phyloP scores from a whole-genome alignment of 192 early-diverging fungal genomes.

The Piromyces sp. region DNA sequence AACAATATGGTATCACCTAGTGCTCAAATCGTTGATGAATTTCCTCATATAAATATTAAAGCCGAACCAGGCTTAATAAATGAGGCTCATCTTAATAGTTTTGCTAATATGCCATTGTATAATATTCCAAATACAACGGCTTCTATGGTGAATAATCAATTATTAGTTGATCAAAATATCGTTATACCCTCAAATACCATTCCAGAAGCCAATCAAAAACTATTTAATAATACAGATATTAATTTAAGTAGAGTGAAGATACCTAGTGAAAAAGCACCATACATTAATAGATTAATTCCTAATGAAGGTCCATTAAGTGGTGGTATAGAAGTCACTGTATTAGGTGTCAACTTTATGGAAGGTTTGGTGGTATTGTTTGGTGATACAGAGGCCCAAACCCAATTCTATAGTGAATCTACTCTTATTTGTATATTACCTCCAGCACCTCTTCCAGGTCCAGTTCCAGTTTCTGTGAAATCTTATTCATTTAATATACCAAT shows the following conservation, averaged over 20 bases:
- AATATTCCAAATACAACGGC: neutral
- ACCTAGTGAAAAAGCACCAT: neutral
- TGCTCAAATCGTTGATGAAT: neutral
- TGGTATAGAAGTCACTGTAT: conserved; percentile 65
- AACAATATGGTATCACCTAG: neutral
- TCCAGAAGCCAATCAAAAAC: neutral
- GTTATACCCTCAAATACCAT: neutral
- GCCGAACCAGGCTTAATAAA: neutral
- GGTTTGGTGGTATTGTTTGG: conserved; percentile 67
- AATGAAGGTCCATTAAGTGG: conserved; percentile 70
- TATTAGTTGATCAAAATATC: neutral
- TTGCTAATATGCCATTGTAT: neutral
- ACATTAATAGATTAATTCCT: conserved; percentile 61
- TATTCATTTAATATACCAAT: conserved; percentile 3
- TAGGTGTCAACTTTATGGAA: conserved; percentile 32
- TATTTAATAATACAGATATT: neutral
- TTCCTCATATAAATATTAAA: neutral
- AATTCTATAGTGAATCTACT: conserved; percentile 60
- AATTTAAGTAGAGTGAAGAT: neutral
- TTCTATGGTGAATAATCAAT: neutral
- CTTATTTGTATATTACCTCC: conserved; percentile 75
- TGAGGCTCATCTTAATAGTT: neutral
- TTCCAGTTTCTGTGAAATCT: conserved; percentile 26
- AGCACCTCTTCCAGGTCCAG: conserved; percentile 48
- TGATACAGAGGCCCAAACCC: conserved; percentile 47